Evolutionary conservation across 1,139 yeast genomes (phyloP), one percentile per base, ranked within the genome.

Genomic region (Suhomyces choctaworum): DNA sequence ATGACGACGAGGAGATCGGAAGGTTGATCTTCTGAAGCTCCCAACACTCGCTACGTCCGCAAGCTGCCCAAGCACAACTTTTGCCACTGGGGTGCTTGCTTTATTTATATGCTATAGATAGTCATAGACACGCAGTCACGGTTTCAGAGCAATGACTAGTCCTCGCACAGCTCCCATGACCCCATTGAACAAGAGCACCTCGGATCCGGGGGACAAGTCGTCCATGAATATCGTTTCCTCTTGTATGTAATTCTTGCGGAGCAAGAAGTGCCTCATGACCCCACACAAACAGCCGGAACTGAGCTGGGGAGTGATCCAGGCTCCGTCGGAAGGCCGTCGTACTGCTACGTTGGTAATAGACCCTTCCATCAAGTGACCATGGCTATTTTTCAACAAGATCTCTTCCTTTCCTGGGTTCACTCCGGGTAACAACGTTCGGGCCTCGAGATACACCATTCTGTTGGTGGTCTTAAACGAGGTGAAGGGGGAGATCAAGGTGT

Each of bases 381-480:
- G 71, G 7, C 76, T 59, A 54, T 88, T 89, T 50, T 69, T 74
- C 14, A 92, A 54, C 10, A 92, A 48, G 1, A 89, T 95, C 54
- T 92, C 98, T 37, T 79, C 76, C 16, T 49, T 51, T 0, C 64
- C 62, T 0, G 71, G 64, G 3, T 52, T 51, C 10, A 42, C 37
- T 5, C 69, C 68, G 2, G 74, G 70, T 14, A 64, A 47, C n/a
- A 59, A 42, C 35, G 84, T 62, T 39, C 97, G 65, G 0, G 96
- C 83, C 3, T 56, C 66, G 28, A 66, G 71, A 56, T 90, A 90
- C 32, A 70, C 78, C 2, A 66, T 66, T 43, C 98, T 68, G 22
- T 69, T 63, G 0, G 97, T 87, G 0, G 97, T 92, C 55, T 92
- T 92, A 64, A 90, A 85, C 3, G 95, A 82, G 0, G 96, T 88